These are phyloP conservation scores for Zalaria obscura DNA, from an alignment of 2,329 filamentous ascomycete genomes.

Conservation along the genomic window DNA sequence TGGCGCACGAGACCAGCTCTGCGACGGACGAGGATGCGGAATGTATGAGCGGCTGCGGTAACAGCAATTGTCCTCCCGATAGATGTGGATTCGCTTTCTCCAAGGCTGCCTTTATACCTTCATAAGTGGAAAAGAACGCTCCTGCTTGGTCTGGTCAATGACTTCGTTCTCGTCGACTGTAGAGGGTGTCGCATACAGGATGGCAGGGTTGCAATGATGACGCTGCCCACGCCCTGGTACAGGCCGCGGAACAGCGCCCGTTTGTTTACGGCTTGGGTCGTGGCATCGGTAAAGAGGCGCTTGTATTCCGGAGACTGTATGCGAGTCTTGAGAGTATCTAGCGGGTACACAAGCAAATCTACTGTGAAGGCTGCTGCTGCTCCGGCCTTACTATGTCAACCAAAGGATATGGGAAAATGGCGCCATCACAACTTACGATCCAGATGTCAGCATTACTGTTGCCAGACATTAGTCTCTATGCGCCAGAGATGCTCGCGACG, in stretches of 20 bases:
- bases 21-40: conserved; percentile 59
- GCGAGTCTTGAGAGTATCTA: conserved; percentile 82
- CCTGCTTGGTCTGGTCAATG: conserved; percentile 42
- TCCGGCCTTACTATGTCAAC: conserved; percentile 47
- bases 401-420: background rate
- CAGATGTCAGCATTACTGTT: conserved; percentile 43
- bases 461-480: conserved; percentile 23
- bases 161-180: background rate
- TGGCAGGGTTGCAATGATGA: conserved; percentile 78
- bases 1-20: conserved; percentile 73
- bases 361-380: conserved; percentile 76
- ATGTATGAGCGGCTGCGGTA: conserved; percentile 59
- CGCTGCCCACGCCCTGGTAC: conserved; percentile 77
- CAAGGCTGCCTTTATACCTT: conserved; percentile 55
- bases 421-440: conserved; percentile 29
- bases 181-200: conserved; percentile 41
- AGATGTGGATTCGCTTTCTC: conserved; percentile 33
- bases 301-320: conserved; percentile 67
- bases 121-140: conserved; percentile 83
- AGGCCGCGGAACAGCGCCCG: conserved; percentile 53
- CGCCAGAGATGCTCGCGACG: no score
- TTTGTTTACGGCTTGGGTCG: conserved; percentile 39
- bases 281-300: conserved; percentile 46
- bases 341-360: conserved; percentile 71
- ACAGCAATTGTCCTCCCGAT: conserved; percentile 19